These are phyloP conservation scores for Ceratocystis papillata DNA, from an alignment of 2,329 filamentous ascomycete genomes.

Conservation along the genomic window DNA sequence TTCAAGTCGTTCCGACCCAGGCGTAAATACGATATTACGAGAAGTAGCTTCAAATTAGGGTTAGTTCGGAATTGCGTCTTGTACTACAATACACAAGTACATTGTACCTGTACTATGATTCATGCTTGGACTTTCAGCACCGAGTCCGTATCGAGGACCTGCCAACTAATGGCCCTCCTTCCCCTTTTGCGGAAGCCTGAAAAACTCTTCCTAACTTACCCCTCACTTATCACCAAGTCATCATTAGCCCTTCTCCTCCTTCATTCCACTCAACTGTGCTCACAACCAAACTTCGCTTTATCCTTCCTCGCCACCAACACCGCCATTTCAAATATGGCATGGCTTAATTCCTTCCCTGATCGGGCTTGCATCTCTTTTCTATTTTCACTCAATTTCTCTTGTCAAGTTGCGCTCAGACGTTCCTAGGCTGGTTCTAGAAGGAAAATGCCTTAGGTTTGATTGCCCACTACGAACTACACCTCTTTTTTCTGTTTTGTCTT, in stretches of 20 bases:
- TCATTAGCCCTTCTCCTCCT: not conserved
- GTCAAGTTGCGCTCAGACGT: conserved; percentile 18
- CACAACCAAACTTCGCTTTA: not conserved
- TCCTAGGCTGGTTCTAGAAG: conserved; percentile 13
- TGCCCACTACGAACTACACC: not conserved
- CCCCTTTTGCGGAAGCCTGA: not conserved
- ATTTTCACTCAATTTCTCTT: conserved; percentile 10
- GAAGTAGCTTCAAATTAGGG: not conserved
- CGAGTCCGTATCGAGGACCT: not conserved
- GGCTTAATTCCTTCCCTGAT: not conserved
- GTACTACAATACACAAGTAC: not conserved
- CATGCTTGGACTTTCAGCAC: not conserved
- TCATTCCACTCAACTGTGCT: not conserved
- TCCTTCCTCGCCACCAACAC: not conserved
- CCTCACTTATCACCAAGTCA: not conserved
- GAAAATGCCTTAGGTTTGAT: not conserved
- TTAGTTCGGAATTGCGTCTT: not conserved
- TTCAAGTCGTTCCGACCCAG: not conserved
- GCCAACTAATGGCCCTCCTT: not conserved
- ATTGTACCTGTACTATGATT: not conserved
- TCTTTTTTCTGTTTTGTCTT: not conserved
- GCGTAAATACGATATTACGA: not conserved
- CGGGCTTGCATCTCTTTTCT: conserved; percentile 3
- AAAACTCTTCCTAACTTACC: not conserved
- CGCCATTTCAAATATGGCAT: not conserved